These are phyloP conservation scores for Ustanciosporium gigantosporum DNA, from an alignment of 1,284 basidiomycete species.

Conservation along the genomic window DNA sequence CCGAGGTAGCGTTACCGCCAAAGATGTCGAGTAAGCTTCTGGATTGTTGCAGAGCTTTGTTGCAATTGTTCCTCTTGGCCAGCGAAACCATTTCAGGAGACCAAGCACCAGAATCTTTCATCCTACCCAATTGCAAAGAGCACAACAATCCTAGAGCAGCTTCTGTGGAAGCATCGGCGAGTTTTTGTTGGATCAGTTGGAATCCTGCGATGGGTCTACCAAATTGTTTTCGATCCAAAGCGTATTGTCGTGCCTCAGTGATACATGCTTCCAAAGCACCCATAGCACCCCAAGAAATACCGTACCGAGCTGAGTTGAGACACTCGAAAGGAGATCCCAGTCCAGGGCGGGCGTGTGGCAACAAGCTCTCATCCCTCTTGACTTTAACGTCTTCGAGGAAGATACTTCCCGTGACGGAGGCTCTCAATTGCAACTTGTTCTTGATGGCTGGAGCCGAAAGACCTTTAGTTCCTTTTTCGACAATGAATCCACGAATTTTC, in stretches of 20 bases:
- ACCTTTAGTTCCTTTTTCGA: conserved; percentile 89
- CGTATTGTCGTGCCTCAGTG: conserved; percentile 76
- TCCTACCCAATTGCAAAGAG: conserved; percentile 74
- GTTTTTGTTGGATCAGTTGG: conserved; percentile 90
- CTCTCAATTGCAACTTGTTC: conserved; percentile 88
- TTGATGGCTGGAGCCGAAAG: conserved; percentile 84
- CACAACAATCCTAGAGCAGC: conserved; percentile 78
- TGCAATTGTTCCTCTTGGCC: conserved; percentile 94
- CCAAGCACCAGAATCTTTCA: conserved; percentile 80
- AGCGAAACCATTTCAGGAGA: conserved; percentile 85
- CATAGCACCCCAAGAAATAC: conserved; percentile 57
- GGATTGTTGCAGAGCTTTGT: conserved; percentile 69
- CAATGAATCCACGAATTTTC: conserved; percentile 86
- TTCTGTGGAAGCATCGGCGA: conserved; percentile 88
- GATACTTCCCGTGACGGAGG: conserved; percentile 86
- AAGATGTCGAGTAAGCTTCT: conserved; percentile 69
- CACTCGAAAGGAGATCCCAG: conserved; percentile 56
- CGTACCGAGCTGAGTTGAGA: conserved; percentile 53
- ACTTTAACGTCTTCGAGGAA: conserved; percentile 69
- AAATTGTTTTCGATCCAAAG: conserved; percentile 84
- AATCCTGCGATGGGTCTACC: conserved; percentile 85
- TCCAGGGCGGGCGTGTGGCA: conserved; percentile 48
- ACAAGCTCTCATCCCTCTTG: conserved; percentile 40
- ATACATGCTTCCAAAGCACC: conserved; percentile 84
- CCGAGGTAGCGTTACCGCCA: conserved; percentile 61